Percentiles rank a stretch among this genome's conserved stretches.
These are phyloP conservation scores for Cercophora sp. DNA, from an alignment of 495 filamentous ascomycete genomes.

Conservation along the genomic window DNA sequence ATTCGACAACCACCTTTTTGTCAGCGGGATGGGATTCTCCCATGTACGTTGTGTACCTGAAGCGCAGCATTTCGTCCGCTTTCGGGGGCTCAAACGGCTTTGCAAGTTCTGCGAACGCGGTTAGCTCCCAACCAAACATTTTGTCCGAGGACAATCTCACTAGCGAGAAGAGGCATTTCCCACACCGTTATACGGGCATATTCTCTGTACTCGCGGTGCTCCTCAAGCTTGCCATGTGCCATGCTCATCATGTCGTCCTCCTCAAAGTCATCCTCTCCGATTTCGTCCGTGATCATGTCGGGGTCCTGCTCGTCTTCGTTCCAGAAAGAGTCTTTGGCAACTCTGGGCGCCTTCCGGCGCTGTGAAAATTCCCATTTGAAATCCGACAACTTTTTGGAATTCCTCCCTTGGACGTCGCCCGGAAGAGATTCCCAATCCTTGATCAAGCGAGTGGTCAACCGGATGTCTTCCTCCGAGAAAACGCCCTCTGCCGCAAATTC, in stretches of 20 bases:
- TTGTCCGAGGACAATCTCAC: slow-evolving; percentile 49
- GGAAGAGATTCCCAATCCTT: slow-evolving; percentile 20
- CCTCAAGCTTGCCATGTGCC: slow-evolving; percentile 81
- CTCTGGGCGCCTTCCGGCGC: not conserved
- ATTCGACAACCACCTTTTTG: slow-evolving; percentile 89
- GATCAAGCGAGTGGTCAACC: slow-evolving; percentile 7
- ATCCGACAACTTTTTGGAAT: slow-evolving; percentile 10
- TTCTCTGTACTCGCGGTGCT: slow-evolving; percentile 83
- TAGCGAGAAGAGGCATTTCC: slow-evolving; percentile 89
- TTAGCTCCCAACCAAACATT: slow-evolving; percentile 4
- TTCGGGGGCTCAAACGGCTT: slow-evolving; percentile 74
- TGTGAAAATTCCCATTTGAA: slow-evolving; percentile 8
- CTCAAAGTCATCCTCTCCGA: slow-evolving; percentile 40
- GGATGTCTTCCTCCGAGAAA: no score
- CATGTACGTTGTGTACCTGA: slow-evolving; percentile 96
- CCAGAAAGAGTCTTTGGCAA: slow-evolving; percentile 32
- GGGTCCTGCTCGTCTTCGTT: slow-evolving; percentile 38
- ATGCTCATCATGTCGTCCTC: slow-evolving; percentile 79
- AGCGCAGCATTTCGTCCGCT: slow-evolving; percentile 66
- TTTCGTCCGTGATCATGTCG: slow-evolving; percentile 38
- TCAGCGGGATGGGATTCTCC: slow-evolving; percentile 90
- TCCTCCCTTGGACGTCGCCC: slow-evolving; percentile 6
- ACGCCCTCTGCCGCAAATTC: no score
- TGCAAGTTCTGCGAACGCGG: slow-evolving; percentile 61
- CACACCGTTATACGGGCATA: slow-evolving; percentile 85